Evolutionary conservation across 495 filamentous ascomycete species (phyloP).

Genomic region (Astrothelium subdiscretum): DNA sequence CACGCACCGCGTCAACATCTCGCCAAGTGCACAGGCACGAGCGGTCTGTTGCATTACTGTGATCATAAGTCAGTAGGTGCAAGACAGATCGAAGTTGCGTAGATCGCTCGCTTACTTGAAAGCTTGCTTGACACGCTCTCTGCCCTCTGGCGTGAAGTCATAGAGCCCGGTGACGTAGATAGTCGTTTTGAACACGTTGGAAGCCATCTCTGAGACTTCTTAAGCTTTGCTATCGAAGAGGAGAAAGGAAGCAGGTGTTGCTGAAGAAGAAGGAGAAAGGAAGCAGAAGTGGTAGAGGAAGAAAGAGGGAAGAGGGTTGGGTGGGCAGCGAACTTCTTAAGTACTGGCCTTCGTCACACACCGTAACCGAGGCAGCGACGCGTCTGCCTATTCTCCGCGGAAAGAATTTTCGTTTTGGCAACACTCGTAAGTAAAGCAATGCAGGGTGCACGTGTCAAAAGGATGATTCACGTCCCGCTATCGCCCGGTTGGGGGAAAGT

Average conservation of each 20-base stretch:
- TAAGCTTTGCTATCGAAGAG: neutral
- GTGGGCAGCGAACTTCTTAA: neutral
- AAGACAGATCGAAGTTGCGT: neutral
- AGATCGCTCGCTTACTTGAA: neutral
- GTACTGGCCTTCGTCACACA: neutral
- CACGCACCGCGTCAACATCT: neutral
- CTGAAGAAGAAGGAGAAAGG: too few species aligned
- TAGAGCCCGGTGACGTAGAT: neutral
- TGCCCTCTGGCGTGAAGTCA: neutral
- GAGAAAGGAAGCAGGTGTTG: neutral
- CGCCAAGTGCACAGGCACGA: neutral
- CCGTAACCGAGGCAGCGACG: neutral
- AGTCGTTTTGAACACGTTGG: neutral
- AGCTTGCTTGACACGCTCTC: neutral
- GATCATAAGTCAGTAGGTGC: neutral
- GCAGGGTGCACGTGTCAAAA: neutral
- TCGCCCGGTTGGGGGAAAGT: neutral
- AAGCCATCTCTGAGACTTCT: neutral
- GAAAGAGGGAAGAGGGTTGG: neutral
- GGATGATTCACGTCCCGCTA: neutral
- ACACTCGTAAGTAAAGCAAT: neutral
- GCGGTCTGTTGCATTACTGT: neutral
- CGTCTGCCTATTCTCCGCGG: neutral
- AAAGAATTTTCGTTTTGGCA: neutral
- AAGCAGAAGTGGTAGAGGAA: neutral